Conservation (phyloP, 2,329 filamentous ascomycete species). For the Pyrenochaeta sp. region DNA sequence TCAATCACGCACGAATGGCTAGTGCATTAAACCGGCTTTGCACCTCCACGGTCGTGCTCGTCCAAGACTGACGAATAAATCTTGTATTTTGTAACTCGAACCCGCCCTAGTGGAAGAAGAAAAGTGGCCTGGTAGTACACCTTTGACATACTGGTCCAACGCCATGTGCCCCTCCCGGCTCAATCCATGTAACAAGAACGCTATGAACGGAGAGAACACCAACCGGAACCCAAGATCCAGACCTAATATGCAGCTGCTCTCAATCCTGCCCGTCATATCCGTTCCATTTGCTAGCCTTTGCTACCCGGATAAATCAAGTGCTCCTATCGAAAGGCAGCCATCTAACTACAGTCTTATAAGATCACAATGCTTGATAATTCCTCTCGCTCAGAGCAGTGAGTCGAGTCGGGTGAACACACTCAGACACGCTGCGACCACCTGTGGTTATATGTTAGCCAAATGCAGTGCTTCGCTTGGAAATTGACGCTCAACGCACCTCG, state of each 20-base stretch:
- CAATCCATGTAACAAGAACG: conserved; percentile 36
- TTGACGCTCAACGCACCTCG: conserved; percentile 69
- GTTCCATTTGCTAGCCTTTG: conserved; percentile 10
- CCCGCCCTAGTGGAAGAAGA: conserved; percentile 20
- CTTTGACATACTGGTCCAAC: conserved; percentile 21
- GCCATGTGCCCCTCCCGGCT: conserved; percentile 30
- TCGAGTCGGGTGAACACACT: conserved; percentile 98
- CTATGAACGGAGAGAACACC: conserved; percentile 35
- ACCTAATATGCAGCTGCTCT: conserved; percentile 9
- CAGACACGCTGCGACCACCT: conserved; percentile 90
- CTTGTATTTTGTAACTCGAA: conserved; percentile 28
- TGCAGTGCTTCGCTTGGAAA: neutral
- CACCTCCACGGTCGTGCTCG: neutral
- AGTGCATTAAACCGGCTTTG: conserved; percentile 15
- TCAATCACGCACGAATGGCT: conserved; percentile 5
- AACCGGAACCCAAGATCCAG: conserved; percentile 12
- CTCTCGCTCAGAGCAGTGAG: conserved; percentile 76
- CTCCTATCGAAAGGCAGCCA: conserved; percentile 11
- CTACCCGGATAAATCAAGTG: conserved; percentile 12
- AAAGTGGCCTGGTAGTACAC: conserved; percentile 8
- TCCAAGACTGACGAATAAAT: conserved; percentile 14
- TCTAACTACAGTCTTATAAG: conserved; percentile 1
- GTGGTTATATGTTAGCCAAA: conserved; percentile 28
- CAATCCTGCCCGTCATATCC: conserved; percentile 15
- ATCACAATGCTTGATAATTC: neutral